A percentile compares a stretch with the other conserved stretches of the same genome.
Evolutionary conservation across 345 rosid genomes (phyloP).

Genomic region (Diplotaxis tenuifolia): DNA sequence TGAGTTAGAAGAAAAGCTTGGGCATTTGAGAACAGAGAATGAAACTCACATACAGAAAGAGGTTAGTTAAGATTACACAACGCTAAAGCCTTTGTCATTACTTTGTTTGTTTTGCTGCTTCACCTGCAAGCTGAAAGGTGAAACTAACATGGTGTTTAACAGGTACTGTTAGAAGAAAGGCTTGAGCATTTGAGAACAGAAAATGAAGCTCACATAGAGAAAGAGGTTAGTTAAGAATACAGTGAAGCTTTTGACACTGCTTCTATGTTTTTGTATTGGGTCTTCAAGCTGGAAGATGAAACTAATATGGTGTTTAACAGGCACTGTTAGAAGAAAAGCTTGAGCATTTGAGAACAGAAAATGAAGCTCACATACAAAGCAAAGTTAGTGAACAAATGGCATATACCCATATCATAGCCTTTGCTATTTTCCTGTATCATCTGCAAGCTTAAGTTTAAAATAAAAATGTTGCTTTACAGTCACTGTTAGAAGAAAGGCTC

Average conservation of each 20-base stretch:
- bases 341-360: constrained; percentile 34
- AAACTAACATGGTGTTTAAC: constrained; percentile 3
- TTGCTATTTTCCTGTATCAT: constrained; percentile 3
- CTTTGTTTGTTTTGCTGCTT: background rate
- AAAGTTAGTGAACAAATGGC: constrained; percentile 48
- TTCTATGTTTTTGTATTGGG: background rate
- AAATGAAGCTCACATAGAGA: too few species aligned
- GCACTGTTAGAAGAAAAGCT: constrained; percentile 28
- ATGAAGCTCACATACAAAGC: constrained; percentile 44
- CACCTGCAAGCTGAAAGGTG: constrained; percentile 15
- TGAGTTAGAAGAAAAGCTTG: constrained; percentile 25
- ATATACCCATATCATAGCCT: background rate
- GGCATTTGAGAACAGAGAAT: constrained; percentile 21
- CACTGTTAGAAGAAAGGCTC: constrained; percentile 26
- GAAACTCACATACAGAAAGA: constrained; percentile 43
- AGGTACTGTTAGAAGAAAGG: constrained; percentile 29
- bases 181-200: constrained; percentile 30
- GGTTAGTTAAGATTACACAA: constrained; percentile 39
- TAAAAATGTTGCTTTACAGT: constrained; percentile 12
- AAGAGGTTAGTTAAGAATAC: too few species aligned
- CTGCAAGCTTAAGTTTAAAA: constrained; percentile 8
- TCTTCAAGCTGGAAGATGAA: background rate
- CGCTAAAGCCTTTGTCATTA: background rate
- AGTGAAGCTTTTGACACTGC: background rate
- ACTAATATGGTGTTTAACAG: constrained; percentile 14